phyloP scores from a whole-genome alignment of 371 early-diverging fungal species.

The Mortierella sp. region DNA sequence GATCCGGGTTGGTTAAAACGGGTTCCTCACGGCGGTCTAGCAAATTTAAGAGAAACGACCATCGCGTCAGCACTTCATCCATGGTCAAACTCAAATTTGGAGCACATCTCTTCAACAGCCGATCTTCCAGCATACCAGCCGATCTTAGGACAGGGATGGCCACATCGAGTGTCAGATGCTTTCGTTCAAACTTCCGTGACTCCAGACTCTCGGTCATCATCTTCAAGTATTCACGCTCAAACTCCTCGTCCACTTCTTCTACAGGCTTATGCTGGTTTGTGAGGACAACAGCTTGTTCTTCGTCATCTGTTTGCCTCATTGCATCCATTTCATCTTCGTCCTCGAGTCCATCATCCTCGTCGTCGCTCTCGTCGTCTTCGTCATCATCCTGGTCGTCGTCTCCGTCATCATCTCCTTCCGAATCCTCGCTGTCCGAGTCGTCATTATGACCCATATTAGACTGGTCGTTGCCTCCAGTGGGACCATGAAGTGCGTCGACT shows the following conservation, averaged over 20 bases:
- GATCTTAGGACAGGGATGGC: conserved; percentile 80
- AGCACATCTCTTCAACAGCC: no score
- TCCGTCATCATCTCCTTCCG: conserved; percentile 61
- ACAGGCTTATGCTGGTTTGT: conserved; percentile 60
- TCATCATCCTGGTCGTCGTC: conserved; percentile 53
- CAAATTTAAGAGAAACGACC: no score
- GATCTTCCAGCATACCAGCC: conserved; percentile 45
- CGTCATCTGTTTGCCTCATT: conserved; percentile 55
- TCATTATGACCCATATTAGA: conserved; percentile 42
- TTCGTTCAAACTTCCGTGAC: conserved; percentile 81
- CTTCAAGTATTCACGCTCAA: conserved; percentile 80
- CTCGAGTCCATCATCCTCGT: conserved; percentile 38
- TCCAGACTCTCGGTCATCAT: conserved; percentile 89
- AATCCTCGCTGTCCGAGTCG: conserved; percentile 57
- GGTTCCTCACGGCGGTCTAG: conserved; percentile 46
- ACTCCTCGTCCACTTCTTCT: conserved; percentile 72
- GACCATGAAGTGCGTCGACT: conserved; percentile 62
- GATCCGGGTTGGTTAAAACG: conserved; percentile 50
- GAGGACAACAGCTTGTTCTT: conserved; percentile 69
- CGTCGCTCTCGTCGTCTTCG: conserved; percentile 53
- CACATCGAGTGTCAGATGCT: conserved; percentile 79
- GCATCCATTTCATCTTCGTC: conserved; percentile 32
- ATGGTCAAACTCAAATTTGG: no score
- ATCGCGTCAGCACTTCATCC: not conserved
- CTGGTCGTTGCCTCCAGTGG: conserved; percentile 52